phyloP scores from a whole-genome alignment of 2,329 filamentous ascomycete genomes.

The Immersiporthe knoxdaviesiana region DNA sequence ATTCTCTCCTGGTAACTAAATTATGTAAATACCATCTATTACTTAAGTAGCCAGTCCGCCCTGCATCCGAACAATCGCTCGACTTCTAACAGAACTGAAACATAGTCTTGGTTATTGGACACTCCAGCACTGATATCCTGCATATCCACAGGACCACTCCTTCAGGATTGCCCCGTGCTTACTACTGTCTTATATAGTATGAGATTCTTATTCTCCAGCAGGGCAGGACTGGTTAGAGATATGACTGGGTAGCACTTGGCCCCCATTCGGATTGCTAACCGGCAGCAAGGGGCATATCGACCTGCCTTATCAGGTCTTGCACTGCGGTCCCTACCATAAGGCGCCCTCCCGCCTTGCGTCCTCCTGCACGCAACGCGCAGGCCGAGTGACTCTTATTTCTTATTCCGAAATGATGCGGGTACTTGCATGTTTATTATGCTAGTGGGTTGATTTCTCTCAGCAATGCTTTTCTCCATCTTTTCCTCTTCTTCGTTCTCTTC shows the following conservation, averaged over 20 bases:
- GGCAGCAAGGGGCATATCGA: neutral
- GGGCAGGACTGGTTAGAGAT: neutral
- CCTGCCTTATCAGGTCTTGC: constrained; percentile 6
- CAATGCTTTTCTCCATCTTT: neutral
- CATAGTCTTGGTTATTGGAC: neutral
- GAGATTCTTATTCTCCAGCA: neutral
- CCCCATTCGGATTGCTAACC: neutral
- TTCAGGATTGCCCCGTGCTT: no score
- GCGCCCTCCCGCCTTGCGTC: no score
- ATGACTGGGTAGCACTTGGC: neutral
- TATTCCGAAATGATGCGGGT: neutral
- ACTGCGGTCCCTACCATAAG: no score
- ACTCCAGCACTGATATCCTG: neutral
- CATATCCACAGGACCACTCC: neutral
- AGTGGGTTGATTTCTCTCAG: no score
- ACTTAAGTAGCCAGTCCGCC: no score
- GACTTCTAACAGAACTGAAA: neutral
- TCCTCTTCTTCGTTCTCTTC: neutral
- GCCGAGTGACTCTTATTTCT: neutral
- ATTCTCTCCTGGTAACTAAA: no score
- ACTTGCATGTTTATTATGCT: no score
- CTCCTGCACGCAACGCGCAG: neutral
- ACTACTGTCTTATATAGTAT: no score
- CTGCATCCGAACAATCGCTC: no score
- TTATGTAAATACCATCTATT: no score